Base-by-base conservation (phyloP, 148 eudicot genomes). In the Simmondsia chinensis region DNA sequence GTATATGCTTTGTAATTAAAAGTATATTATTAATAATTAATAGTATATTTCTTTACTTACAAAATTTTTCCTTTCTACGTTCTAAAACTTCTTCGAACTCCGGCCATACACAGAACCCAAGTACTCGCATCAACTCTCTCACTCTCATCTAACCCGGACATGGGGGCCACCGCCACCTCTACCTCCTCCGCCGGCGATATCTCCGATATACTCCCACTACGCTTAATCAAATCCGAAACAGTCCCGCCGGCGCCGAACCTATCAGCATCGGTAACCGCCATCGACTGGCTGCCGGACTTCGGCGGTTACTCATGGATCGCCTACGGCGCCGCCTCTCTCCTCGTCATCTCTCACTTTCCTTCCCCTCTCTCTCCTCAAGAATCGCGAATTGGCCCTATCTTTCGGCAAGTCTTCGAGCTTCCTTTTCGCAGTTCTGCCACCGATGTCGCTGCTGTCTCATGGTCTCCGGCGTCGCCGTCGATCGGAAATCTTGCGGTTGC, bases 301-400 rank as follows among this genome's bases (percentile, higher is more conserved):
- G 69, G 73, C 55, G 94, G 95, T 0, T 41, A 82, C 80, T 69
- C 99, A 62, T 91, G 99, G 99, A 59, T 82, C 23, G 89, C 96
- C 19, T 91, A 91, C 43, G 99, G 81, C 34, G 94, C 96, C 17
- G 63, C 83, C 14, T 74, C 95, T 40, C 96, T 91, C 37, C 68
- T 86, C 40, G 96, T 91, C 40, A 66, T 91, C 55, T 77, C 88
- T 50, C 95, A 91, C 63, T 59, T 82, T 39, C 93, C 89, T 26
- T 66, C 75, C 9, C 80, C 94, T 54, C 54, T 75, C 30, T 64
- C 70, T 39, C 39, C 72, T 14, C 61, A 72, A 5, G 69, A 72
- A 22, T 48, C 72, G 10, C 44, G 18, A 20, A 45, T 71, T 28
- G 77, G 79, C 5, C 83, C 94, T 3, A 9, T 79, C 29, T 72